These are phyloP conservation scores for Echium plantagineum DNA, from an alignment of 257 asterid genomes.

Conservation along the genomic window DNA sequence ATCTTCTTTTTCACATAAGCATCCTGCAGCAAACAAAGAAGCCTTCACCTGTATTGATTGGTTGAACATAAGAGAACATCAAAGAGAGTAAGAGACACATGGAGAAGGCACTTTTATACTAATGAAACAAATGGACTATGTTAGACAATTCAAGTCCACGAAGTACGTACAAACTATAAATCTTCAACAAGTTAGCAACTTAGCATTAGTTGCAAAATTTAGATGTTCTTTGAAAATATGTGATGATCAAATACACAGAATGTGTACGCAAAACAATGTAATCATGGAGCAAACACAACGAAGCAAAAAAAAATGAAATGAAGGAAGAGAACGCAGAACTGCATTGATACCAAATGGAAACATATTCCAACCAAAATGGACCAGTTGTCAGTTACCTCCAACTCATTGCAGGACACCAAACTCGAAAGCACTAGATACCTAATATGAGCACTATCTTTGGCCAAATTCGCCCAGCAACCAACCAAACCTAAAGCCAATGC, in stretches of 20 bases:
- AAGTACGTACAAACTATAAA: too few relatives aligned
- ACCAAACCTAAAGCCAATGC: conserved; percentile 47
- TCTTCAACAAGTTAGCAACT: neutral
- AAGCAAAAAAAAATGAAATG: too few relatives aligned
- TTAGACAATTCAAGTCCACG: neutral
- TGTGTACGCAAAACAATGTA: too few relatives aligned
- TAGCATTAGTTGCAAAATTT: neutral
- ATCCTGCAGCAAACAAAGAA: conserved; percentile 68
- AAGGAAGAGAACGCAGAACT: too few relatives aligned
- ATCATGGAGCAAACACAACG: too few relatives aligned
- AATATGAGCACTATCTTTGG: conserved; percentile 45
- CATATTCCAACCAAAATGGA: neutral
- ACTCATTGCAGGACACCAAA: conserved; percentile 40
- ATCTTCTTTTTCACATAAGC: conserved; percentile 55
- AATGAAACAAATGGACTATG: neutral
- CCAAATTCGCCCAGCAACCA: conserved; percentile 74
- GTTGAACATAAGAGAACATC: neutral
- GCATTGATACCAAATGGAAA: too few relatives aligned
- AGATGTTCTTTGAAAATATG: too few relatives aligned
- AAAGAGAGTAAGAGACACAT: neutral
- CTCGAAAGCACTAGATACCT: conserved; percentile 58
- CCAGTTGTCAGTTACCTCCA: conserved; percentile 28
- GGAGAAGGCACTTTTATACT: neutral
- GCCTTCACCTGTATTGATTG: conserved; percentile 49
- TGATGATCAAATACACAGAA: too few relatives aligned